Evolutionary conservation across 352 stramenopile genomes (phyloP).

Genomic region (Globisporangium yorkense): DNA sequence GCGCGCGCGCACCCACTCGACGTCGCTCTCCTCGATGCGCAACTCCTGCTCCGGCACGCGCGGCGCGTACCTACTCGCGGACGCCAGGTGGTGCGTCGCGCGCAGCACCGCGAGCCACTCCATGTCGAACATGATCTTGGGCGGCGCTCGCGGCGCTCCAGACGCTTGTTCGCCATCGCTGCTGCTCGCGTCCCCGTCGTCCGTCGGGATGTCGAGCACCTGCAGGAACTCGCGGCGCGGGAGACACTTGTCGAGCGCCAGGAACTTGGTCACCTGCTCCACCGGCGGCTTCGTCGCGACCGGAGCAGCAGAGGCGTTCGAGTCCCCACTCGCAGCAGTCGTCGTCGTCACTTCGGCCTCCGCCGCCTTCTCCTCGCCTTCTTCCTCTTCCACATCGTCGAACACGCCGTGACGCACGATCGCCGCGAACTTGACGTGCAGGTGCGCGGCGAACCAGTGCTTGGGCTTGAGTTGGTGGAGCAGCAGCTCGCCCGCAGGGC

Average conservation of each 20-base stretch:
- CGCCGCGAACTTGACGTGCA: constrained; percentile 98
- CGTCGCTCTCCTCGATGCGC: constrained; percentile 67
- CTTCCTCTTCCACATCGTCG: not conserved
- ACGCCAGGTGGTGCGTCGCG: constrained; percentile 89
- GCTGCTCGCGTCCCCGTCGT: not conserved
- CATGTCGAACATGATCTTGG: constrained; percentile 89
- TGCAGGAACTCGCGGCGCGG: constrained; percentile 94
- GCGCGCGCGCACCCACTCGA: constrained; percentile 62
- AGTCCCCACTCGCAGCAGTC: too few species aligned
- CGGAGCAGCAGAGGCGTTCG: not conserved
- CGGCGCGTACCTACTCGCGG: constrained; percentile 50
- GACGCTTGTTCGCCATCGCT: not conserved
- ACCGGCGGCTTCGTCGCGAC: constrained; percentile 1
- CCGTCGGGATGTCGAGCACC: constrained; percentile 78
- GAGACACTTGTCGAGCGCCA: constrained; percentile 99
- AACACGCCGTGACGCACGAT: constrained; percentile 77
- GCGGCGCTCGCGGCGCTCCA: not conserved
- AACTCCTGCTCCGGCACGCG: constrained; percentile 71
- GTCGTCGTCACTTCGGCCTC: not conserved
- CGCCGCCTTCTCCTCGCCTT: too few species aligned
- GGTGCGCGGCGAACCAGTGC: constrained; percentile 97
- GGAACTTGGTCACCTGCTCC: constrained; percentile 83
- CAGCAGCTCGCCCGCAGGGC: constrained; percentile 88
- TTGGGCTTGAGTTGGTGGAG: constrained; percentile 89
- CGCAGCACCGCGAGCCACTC: constrained; percentile 94